Base-by-base conservation (phyloP, 1,284 basidiomycete genomes). In the Microbotryomycetes sp. region DNA sequence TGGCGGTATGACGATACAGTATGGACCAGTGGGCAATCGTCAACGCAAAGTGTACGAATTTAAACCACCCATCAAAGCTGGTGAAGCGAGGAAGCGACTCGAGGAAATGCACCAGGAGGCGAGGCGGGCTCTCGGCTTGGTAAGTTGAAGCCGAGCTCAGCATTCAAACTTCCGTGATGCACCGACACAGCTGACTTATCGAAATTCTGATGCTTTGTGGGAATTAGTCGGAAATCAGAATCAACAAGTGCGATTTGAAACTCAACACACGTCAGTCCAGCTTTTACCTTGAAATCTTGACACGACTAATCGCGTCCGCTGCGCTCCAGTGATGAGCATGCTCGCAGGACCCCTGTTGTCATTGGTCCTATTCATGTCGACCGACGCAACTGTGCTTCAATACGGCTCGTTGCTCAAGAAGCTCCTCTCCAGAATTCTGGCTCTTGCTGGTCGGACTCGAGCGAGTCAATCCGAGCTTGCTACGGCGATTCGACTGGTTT, bases 81-180 rank as follows among this genome's bases (percentile, higher is more conserved):
- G 64, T 0, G 48, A 66, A 50, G 64, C 64, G 52, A 42, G 64
- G 46, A 60, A 54, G 30, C 28, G 64, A 14, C 31, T 66, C 28
- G 64, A 58, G 48, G 36, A 46, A 42, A 64, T 66, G 62, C 64
- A 66, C 30, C 25, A 48, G 29, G 58, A 60, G 22, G 62, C 64
- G 14, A 42, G 48, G 45, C 19, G 31, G 5, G 28, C 14, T 23
- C 47, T 66, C 7, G 64, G 62, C 14, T 42, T 60, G 3, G 64
- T 66, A 19, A 32, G 64, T 55, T 7, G 12, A 42, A n/a, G n/a
- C n/a, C n/a, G n/a, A n/a, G n/a, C n/a, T n/a, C n/a, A n/a, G n/a
- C n/a, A n/a, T n/a, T n/a, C n/a, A n/a, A n/a, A n/a, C n/a, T n/a
- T n/a, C n/a, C n/a, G n/a, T n/a, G n/a, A n/a, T n/a, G n/a, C n/a